Percentiles rank a stretch among this genome's conserved stretches.
These are phyloP conservation scores for Aphanomyces astaci DNA, from an alignment of 352 stramenopile genomes.

Conservation along the genomic window DNA sequence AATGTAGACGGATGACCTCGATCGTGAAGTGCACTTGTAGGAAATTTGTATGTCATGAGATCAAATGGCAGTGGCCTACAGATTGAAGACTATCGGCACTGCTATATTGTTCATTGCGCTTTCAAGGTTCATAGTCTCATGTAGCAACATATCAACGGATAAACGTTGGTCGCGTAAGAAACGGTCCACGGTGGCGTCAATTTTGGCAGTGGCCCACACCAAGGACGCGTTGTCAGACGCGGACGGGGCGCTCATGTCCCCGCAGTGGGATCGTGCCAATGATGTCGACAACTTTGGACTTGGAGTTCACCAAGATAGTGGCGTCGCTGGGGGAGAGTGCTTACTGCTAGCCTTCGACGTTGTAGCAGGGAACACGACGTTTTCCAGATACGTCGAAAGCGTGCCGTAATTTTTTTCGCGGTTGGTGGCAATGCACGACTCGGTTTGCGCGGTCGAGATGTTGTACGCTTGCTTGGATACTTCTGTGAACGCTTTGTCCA, in stretches of 20 bases:
- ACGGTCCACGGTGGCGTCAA: slow-evolving; percentile 3
- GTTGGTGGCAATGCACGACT: slow-evolving; percentile 45
- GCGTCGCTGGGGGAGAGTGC: slow-evolving; percentile 19
- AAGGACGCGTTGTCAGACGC: neutral
- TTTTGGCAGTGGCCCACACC: neutral
- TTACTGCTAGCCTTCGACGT: slow-evolving; percentile 72
- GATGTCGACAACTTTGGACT: slow-evolving; percentile 16
- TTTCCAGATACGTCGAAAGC: slow-evolving; percentile 48
- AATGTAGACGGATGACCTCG: no score
- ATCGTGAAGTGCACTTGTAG: no score
- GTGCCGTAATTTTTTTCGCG: slow-evolving; percentile 63
- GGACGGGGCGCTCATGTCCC: slow-evolving; percentile 1
- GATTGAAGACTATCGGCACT: no score
- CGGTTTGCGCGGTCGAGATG: slow-evolving; percentile 40
- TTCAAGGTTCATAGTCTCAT: no score
- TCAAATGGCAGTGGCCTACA: no score
- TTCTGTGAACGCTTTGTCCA: slow-evolving; percentile 68
- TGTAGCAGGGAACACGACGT: slow-evolving; percentile 77
- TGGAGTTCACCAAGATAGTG: neutral
- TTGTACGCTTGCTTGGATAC: slow-evolving; percentile 65
- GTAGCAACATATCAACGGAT: no score
- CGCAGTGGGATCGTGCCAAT: slow-evolving; percentile 10
- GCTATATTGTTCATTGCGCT: no score
- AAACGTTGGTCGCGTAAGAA: slow-evolving; percentile 1
- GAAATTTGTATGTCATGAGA: no score